phyloP scores from a whole-genome alignment of 2,329 filamentous ascomycete species.

The Paecilomyces sp. region DNA sequence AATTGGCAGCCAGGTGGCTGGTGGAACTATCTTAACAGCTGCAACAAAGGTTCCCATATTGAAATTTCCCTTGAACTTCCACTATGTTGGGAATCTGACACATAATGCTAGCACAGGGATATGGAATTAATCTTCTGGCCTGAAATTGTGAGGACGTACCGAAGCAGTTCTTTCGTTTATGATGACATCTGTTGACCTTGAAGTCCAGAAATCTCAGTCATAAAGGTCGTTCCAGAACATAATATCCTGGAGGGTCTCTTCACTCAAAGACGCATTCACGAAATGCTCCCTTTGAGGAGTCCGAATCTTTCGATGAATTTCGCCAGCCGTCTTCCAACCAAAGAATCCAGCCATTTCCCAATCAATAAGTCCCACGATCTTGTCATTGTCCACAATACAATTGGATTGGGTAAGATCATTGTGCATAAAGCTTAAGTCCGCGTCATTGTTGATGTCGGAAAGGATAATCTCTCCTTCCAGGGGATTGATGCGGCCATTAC shows the following conservation, averaged over 20 bases:
- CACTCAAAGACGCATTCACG: neutral
- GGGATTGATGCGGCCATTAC: neutral
- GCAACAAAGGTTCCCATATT: too few relatives aligned
- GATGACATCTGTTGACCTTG: too few relatives aligned
- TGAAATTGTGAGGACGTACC: too few relatives aligned
- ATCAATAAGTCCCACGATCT: conserved; percentile 33
- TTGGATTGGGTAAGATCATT: conserved; percentile 32
- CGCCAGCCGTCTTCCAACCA: conserved; percentile 18
- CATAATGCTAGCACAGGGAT: too few relatives aligned
- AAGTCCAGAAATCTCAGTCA: too few relatives aligned
- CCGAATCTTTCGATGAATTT: neutral
- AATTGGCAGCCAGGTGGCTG: too few relatives aligned
- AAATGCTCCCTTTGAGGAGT: neutral
- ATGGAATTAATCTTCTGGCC: too few relatives aligned
- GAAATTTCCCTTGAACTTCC: too few relatives aligned
- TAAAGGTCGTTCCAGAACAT: neutral
- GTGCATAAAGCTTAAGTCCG: neutral
- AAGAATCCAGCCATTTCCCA: conserved; percentile 39
- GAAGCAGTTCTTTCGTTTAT: too few relatives aligned
- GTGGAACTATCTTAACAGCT: too few relatives aligned
- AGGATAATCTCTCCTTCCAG: neutral
- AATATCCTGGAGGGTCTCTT: neutral
- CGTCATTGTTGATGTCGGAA: neutral
- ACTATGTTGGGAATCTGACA: too few relatives aligned
- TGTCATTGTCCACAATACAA: conserved; percentile 31